These are phyloP conservation scores for Cicer yamashitae DNA, from an alignment of 306 rosid genomes.

Conservation along the genomic window DNA sequence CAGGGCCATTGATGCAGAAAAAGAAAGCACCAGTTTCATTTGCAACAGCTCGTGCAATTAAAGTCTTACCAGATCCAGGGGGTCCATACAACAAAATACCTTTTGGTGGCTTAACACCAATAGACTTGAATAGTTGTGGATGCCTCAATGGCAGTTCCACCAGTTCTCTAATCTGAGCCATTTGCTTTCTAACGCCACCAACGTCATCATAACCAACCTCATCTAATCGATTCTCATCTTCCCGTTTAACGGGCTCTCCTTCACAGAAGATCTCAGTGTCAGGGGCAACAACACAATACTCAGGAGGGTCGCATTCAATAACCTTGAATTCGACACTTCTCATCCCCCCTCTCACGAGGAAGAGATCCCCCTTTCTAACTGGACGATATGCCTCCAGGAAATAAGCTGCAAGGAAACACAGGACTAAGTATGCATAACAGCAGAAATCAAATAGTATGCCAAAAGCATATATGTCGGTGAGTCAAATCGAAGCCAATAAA, in stretches of 20 bases:
- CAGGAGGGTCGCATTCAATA: conserved; percentile 89
- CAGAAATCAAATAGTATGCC: neutral
- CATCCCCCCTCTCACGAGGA: conserved; percentile 99
- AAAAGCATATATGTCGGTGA: neutral
- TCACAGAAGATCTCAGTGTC: conserved; percentile 98
- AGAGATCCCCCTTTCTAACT: conserved; percentile 86
- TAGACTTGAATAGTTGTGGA: conserved; percentile 88
- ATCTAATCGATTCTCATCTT: conserved; percentile 90
- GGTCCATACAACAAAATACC: conserved; percentile 94
- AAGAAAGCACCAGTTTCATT: conserved; percentile 99
- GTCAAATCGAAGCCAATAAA: neutral
- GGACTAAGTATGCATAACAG: conserved; percentile 18
- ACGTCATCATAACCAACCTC: conserved; percentile 99
- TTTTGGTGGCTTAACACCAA: conserved; percentile 98
- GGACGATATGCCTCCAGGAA: conserved; percentile 96
- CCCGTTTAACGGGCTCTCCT: conserved; percentile 89
- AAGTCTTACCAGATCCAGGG: conserved; percentile 94
- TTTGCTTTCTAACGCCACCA: conserved; percentile 95
- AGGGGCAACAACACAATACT: conserved; percentile 97
- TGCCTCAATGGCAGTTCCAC: conserved; percentile 96
- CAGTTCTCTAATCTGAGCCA: conserved; percentile 94
- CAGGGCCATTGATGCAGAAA: conserved; percentile 96
- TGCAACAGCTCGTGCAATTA: conserved; percentile 95
- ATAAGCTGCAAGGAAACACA: conserved; percentile 71
- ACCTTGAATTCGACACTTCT: conserved; percentile 96